Conservation (phyloP, 73 alveolate genomes). For the Breviolum minutum region DNA sequence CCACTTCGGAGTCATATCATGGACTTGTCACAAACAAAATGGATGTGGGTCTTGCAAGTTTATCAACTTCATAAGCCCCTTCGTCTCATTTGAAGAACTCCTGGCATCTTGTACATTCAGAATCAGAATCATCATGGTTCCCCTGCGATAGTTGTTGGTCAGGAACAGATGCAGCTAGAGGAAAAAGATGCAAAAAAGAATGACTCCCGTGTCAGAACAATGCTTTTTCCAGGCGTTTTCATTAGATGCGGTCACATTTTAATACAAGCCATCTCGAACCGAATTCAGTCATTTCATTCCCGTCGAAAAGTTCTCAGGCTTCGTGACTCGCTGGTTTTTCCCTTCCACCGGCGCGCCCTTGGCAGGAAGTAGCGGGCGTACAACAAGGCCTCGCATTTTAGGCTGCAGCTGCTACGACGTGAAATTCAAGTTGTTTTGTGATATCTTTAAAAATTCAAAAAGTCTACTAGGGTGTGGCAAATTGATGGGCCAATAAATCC, state of each 20-base stretch:
- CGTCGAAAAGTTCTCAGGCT: too few species aligned
- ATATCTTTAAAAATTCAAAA: background rate
- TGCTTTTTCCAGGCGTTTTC: too few species aligned
- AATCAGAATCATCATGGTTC: too few species aligned
- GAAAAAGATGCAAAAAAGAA: background rate
- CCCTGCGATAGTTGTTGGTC: too few species aligned
- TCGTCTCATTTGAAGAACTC: too few species aligned
- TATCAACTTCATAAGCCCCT: background rate
- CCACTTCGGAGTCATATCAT: background rate
- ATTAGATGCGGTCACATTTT: too few species aligned
- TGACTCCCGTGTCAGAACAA: too few species aligned
- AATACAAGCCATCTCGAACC: too few species aligned
- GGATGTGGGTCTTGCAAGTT: background rate
- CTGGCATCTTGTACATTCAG: too few species aligned
- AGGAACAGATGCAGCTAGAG: background rate
- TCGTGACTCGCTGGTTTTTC: background rate
- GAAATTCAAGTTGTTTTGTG: background rate
- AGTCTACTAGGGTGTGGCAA: too few species aligned
- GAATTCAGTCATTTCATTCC: too few species aligned
- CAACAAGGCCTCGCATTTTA: slow-evolving; percentile 26
- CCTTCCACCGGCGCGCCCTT: background rate
- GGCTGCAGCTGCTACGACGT: background rate
- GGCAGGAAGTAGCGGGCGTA: slow-evolving; percentile 42
- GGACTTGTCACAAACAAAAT: background rate
- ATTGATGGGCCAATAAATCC: too few species aligned